Evolutionary conservation across 208 protist genomes (phyloP).

Genomic region (Leishmania amazonensis): DNA sequence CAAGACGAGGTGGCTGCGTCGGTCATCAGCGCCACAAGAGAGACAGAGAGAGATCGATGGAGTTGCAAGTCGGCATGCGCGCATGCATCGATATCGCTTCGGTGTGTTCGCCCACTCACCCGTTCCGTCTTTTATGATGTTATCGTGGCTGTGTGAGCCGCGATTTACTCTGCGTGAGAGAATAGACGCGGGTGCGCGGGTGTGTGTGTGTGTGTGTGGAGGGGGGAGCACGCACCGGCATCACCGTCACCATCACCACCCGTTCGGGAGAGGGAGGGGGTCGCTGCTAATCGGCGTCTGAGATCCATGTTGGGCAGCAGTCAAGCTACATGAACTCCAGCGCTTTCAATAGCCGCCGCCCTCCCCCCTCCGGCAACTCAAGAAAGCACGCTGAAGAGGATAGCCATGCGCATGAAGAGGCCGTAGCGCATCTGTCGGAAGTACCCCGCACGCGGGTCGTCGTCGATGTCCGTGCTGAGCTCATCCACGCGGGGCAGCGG

Average conservation of each 20-base stretch:
- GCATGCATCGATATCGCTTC: no score
- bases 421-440: slow-evolving; percentile 98
- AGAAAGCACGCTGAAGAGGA: slow-evolving; percentile 92
- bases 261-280: not conserved
- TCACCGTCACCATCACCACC: not conserved
- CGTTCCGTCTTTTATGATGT: no score
- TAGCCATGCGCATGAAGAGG: slow-evolving; percentile 98
- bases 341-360: not conserved
- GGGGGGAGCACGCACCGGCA: not conserved
- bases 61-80: no score
- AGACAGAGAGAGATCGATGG: no score
- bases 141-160: no score
- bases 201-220: not conserved
- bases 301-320: not conserved
- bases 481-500: slow-evolving; percentile 98
- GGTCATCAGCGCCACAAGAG: no score
- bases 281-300: not conserved
- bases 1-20: no score
- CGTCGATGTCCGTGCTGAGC: slow-evolving; percentile 92
- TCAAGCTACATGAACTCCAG: not conserved
- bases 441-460: slow-evolving; percentile 96
- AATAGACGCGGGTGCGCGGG: no score
- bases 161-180: no score
- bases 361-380: slow-evolving; percentile 10
- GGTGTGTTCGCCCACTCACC: no score